These are phyloP conservation scores for Ophiobolus disseminans DNA, from an alignment of 2,329 filamentous ascomycete species.

Conservation along the genomic window DNA sequence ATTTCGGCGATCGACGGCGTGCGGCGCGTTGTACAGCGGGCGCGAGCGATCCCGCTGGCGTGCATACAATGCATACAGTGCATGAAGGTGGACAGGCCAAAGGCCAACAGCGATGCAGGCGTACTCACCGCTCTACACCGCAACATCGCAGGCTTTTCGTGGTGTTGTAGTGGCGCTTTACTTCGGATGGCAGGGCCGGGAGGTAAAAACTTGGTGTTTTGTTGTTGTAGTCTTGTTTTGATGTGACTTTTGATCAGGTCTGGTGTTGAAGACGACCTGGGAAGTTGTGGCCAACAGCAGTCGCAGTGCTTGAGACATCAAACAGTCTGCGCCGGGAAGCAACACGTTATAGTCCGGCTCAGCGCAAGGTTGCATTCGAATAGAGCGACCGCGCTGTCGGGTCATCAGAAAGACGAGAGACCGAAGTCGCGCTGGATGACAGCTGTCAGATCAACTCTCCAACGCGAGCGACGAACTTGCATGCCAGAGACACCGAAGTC, in stretches of 20 bases:
- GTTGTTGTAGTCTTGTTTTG: neutral
- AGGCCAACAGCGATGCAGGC: neutral
- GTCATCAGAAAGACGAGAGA: neutral
- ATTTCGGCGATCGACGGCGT: slow-evolving; percentile 4
- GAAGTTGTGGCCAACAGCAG: too few relatives aligned
- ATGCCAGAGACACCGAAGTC: neutral
- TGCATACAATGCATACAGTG: slow-evolving; percentile 1
- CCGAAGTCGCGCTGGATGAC: neutral
- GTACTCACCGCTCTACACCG: slow-evolving; percentile 6
- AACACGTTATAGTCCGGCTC: neutral
- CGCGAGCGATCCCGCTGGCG: slow-evolving; percentile 4
- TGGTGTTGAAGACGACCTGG: too few relatives aligned
- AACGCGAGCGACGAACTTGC: neutral
- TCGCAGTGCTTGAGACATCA: too few relatives aligned
- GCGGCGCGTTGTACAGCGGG: neutral
- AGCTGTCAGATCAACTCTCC: slow-evolving; percentile 5
- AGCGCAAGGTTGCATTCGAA: neutral
- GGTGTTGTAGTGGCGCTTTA: neutral
- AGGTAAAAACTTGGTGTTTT: neutral
- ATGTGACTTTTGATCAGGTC: too few relatives aligned
- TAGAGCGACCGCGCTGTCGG: neutral
- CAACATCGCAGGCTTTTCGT: neutral
- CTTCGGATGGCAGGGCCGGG: neutral
- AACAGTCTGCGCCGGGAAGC: neutral
- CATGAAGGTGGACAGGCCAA: neutral